phyloP scores from a whole-genome alignment of 805 yeast species.

The Candida hungchunana region DNA sequence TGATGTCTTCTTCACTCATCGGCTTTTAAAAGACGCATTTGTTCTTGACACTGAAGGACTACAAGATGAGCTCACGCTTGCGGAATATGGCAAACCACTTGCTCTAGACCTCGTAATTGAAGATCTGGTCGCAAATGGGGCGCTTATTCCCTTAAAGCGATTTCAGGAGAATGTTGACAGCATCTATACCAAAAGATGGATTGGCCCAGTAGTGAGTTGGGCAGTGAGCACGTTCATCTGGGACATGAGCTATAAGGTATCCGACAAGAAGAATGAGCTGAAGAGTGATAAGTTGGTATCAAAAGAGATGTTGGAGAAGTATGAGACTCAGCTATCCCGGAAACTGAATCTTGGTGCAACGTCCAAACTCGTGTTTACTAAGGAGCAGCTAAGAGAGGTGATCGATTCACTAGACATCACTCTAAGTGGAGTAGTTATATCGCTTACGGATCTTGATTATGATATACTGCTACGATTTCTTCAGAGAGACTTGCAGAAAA shows the following conservation, averaged over 20 bases:
- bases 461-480: slow-evolving; percentile 21
- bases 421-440: background rate
- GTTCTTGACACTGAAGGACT: slow-evolving; percentile 26
- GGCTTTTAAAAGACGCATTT: slow-evolving; percentile 15
- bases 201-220: slow-evolving; percentile 23
- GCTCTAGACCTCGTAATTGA: slow-evolving; percentile 34
- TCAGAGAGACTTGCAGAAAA: slow-evolving; percentile 17
- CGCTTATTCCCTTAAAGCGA: slow-evolving; percentile 25
- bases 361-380: slow-evolving; percentile 14
- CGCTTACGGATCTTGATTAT: slow-evolving; percentile 19
- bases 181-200: slow-evolving; percentile 22
- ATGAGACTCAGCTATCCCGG: slow-evolving; percentile 7
- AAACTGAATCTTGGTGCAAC: slow-evolving; percentile 4
- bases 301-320: slow-evolving; percentile 17
- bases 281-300: slow-evolving; percentile 21
- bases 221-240: slow-evolving; percentile 20
- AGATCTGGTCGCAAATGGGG: slow-evolving; percentile 26
- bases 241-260: slow-evolving; percentile 22
- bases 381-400: slow-evolving; percentile 11
- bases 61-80: slow-evolving; percentile 24
- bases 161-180: slow-evolving; percentile 21
- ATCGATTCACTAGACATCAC: slow-evolving; percentile 6
- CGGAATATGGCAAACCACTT: slow-evolving; percentile 32
- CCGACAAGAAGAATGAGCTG: slow-evolving; percentile 16
- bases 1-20: slow-evolving; percentile 13